A percentile compares a stretch with the other conserved stretches of the same genome.
Evolutionary conservation across 805 yeast species (phyloP).

Genomic region (Wickerhamomyces bovis): DNA sequence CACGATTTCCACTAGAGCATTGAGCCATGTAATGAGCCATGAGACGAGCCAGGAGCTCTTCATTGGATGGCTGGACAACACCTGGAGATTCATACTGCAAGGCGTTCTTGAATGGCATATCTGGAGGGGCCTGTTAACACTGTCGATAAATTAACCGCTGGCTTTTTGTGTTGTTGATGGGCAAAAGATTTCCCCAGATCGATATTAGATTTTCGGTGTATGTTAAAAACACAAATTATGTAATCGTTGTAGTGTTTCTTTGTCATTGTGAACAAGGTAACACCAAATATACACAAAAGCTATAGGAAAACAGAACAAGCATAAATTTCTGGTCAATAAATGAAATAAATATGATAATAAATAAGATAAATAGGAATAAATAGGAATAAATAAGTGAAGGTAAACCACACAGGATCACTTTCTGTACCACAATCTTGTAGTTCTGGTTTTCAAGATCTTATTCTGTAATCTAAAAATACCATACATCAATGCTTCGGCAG

Average conservation of each 20-base stretch:
- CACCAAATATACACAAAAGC: too few relatives aligned
- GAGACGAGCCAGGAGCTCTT: neutral
- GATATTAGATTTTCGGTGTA: too few relatives aligned
- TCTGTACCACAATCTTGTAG: slow-evolving; percentile 85
- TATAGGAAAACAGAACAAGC: too few relatives aligned
- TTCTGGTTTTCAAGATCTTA: slow-evolving; percentile 79
- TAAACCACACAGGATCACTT: slow-evolving; percentile 24
- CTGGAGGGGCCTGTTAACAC: too few relatives aligned
- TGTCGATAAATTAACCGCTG: too few relatives aligned
- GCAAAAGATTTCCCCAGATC: too few relatives aligned
- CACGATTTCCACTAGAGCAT: neutral
- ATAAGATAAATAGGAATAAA: slow-evolving; percentile 3
- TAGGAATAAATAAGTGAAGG: neutral
- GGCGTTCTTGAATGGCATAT: neutral
- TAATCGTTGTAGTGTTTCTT: too few relatives aligned
- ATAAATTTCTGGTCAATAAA: neutral
- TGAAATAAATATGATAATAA: slow-evolving; percentile 2
- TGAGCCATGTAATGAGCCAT: neutral
- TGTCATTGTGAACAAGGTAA: too few relatives aligned
- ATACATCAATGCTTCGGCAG: slow-evolving; percentile 85
- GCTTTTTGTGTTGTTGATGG: too few relatives aligned
- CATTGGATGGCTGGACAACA: neutral
- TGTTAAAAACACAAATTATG: too few relatives aligned
- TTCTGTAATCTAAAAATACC: slow-evolving; percentile 85
- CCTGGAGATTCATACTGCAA: neutral